Evolutionary conservation across 1,139 yeast species (phyloP), one percentile per base, ranked within the genome.

Genomic region (Geotrichum citri-aurantii): DNA sequence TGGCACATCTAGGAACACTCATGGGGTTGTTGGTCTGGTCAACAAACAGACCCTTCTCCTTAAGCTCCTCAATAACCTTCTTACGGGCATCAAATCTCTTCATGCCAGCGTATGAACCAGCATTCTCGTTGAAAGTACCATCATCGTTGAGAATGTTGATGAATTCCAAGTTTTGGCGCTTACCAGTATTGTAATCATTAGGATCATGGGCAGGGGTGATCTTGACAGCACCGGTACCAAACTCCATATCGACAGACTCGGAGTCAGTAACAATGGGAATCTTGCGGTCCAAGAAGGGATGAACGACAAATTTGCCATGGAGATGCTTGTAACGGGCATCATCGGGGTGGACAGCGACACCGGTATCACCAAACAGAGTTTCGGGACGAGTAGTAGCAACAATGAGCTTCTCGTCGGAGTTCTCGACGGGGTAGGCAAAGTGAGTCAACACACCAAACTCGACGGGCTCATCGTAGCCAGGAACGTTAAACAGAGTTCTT

Each of bases 361-460:
- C 99, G 62, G 97, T 91, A 77, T 93, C 99, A 79, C 99, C 99
- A 69, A 93, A 92, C 68, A 93, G 78, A 61, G 99, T 93, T 77
- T 93, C 99, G 54, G 99, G 99, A 84, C 99, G 93, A 52, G 99
- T 93, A 56, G 99, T 93, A 52, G 99, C 99, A 65, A 93, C 96
- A 61, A 93, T 80, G 61, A 93, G 72, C 74, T 82, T 87, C 76
- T 93, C 99, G 66, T 88, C 95, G n/a, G 93, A 84, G 58, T 79
- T 88, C 64, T 87, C 95, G 62, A 93, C 92, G 63, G 83, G 89
- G 74, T 93, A 93, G 24, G 97, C 95, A 73, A 90, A 91, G 40
- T 95, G 88, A 23, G 98, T 93, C 71, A 93, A 80, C 26, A 89
- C 96, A 81, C 99, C 99, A 74, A 93, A 93, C 75, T 93, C 98